Evolutionary conservation across 140 eudicot genomes (phyloP), one percentile per base, ranked within the genome.

Genomic region (Senecio squalidus): DNA sequence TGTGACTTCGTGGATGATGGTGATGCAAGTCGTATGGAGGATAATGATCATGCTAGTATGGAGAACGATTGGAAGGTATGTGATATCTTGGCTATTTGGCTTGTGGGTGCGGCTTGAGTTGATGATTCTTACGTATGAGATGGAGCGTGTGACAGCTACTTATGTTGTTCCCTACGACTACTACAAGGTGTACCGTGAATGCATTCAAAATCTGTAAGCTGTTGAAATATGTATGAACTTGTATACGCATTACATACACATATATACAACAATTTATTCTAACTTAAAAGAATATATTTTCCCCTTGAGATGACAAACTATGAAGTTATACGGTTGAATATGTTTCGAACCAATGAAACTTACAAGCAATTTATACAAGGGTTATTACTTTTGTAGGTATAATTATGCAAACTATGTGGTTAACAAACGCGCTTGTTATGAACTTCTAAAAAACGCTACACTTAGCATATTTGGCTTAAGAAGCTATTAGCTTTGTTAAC

Each of bases 61-160:
- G 76, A 62, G 29, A n/a, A 45, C 6, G 45, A 44, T 71, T 0
- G 59, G 53, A 33, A 45, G 21, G 51, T 24, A 54, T 43, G 53
- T n/a, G 11, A 18, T 62, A 21, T 15, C 52, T 16, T 29, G 64
- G 49, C 64, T 25, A 21, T 70, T 71, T 62, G 59, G 30, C 40
- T 62, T 55, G 57, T 71, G 70, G 76, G 59, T 43, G 21, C 34
- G 58, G 9, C 13, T 71, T 14, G 70, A 71, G 58, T 54, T 71
- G 44, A 71, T 71, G 76, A 16, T 71, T 62, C 76, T 71, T 10
- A 54, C 62, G 23, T 71, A 62, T 44, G 76, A 71, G 59, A 71
- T 71, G 76, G 76, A 71, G 47, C 52, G 44, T 26, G 29, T 71
- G 23, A 71, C 52, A 43, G 76, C 53, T 40, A 22, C 56, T 44